phyloP scores from a whole-genome alignment of 2,329 filamentous ascomycete genomes.

The Aspergillus pseudoterreus region DNA sequence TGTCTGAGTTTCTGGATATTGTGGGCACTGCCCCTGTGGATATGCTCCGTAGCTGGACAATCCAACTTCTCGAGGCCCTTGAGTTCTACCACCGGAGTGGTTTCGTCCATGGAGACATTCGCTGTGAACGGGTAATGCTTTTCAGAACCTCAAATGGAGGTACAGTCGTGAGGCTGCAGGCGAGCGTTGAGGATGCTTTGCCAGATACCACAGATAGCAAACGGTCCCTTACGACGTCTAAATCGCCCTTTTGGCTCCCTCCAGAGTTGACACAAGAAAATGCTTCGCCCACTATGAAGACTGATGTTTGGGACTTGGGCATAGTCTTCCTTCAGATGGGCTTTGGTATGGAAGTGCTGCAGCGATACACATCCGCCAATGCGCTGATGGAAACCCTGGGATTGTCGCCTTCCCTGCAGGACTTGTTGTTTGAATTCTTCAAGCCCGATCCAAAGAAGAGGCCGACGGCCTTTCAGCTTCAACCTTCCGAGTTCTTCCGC shows the following conservation, averaged over 20 bases:
- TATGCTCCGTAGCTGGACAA: constrained; percentile 83
- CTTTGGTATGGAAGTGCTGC: constrained; percentile 73
- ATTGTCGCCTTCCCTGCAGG: constrained; percentile 71
- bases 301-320: constrained; percentile 93
- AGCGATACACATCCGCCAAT: constrained; percentile 75
- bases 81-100: constrained; percentile 83
- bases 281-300: constrained; percentile 61
- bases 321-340: constrained; percentile 91
- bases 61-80: constrained; percentile 83
- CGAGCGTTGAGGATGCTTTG: constrained; percentile 48
- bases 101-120: constrained; percentile 77
- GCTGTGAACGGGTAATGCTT: constrained; percentile 74
- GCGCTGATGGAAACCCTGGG: constrained; percentile 67
- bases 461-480: constrained; percentile 72
- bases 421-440: constrained; percentile 81
- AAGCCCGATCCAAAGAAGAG: constrained; percentile 78
- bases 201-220: constrained; percentile 45
- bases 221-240: constrained; percentile 52
- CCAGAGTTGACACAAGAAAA: constrained; percentile 68
- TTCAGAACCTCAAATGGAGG: constrained; percentile 67
- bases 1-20: constrained; percentile 77
- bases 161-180: constrained; percentile 57
- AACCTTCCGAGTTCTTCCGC: constrained; percentile 50
- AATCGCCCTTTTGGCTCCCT: constrained; percentile 78
- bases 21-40: constrained; percentile 69